phyloP scores from a whole-genome alignment of 2,329 filamentous ascomycete species.

The Aphanocladium album region DNA sequence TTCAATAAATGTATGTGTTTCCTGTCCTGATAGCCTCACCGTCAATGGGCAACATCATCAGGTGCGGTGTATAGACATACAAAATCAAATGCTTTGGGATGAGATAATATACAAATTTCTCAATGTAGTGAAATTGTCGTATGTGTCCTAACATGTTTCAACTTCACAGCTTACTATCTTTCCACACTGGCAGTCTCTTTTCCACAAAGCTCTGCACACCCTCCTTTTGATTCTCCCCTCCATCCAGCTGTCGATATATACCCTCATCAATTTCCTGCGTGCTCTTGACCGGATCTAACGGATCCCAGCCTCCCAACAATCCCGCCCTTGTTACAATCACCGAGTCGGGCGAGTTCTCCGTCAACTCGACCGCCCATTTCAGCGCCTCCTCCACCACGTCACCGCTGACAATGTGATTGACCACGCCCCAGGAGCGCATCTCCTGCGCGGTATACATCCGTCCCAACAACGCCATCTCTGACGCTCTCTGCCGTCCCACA shows the following conservation, averaged over 20 bases:
- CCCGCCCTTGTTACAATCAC: slow-evolving; percentile 71
- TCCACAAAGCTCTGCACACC: slow-evolving; percentile 72
- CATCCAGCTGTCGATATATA: slow-evolving; percentile 55
- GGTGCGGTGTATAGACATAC: too few species aligned
- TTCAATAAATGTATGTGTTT: too few species aligned
- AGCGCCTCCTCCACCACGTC: slow-evolving; percentile 55
- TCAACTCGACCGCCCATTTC: slow-evolving; percentile 55
- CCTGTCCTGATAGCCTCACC: too few species aligned
- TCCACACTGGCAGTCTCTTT: slow-evolving; percentile 66
- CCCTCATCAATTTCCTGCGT: slow-evolving; percentile 53
- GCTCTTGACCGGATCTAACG: slow-evolving; percentile 57
- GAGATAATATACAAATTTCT: background rate
- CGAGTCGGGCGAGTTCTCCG: slow-evolving; percentile 66
- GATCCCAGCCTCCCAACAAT: slow-evolving; percentile 68
- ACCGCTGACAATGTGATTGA: slow-evolving; percentile 58
- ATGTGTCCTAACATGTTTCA: too few species aligned
- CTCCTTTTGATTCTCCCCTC: slow-evolving; percentile 68
- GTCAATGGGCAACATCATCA: too few species aligned
- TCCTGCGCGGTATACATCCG: slow-evolving; percentile 53
- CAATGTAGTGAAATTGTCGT: background rate
- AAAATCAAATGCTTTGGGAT: too few species aligned
- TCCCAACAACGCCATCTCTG: slow-evolving; percentile 66
- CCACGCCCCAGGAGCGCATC: slow-evolving; percentile 60
- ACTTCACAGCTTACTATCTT: slow-evolving; percentile 52
- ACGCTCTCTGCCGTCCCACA: slow-evolving; percentile 63